These are phyloP conservation scores for Malania oleifera DNA, from an alignment of 164 flowering plant species.

Conservation along the genomic window DNA sequence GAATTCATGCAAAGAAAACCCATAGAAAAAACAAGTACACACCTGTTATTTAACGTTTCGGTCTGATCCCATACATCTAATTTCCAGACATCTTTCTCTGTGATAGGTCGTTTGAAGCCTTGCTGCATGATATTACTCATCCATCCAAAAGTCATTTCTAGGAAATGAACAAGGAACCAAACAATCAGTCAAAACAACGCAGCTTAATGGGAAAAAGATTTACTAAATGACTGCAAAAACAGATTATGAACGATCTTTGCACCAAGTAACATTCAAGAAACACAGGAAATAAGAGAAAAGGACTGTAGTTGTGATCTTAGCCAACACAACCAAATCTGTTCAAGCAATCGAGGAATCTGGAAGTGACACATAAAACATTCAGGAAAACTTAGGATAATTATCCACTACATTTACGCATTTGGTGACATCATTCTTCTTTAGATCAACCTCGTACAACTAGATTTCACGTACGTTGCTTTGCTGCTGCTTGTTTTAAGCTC, in stretches of 20 bases:
- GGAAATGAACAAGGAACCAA: slow-evolving; percentile 16
- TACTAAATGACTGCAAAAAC: background rate
- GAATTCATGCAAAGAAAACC: background rate
- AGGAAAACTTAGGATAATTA: no score
- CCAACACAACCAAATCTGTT: no score
- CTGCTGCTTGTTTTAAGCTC: background rate
- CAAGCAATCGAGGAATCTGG: no score
- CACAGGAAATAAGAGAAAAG: no score
- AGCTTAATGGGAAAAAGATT: background rate
- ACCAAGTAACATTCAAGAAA: no score
- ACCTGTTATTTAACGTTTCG: slow-evolving; percentile 72
- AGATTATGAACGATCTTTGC: background rate
- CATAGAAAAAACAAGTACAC: slow-evolving; percentile 15
- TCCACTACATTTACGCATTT: no score
- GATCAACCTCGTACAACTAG: no score
- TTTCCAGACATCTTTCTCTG: slow-evolving; percentile 97
- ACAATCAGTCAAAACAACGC: background rate
- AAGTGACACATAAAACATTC: no score
- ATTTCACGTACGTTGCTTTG: background rate
- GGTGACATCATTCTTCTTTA: no score
- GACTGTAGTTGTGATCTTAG: no score
- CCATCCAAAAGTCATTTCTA: slow-evolving; percentile 73
- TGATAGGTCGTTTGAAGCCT: slow-evolving; percentile 73
- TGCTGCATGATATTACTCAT: slow-evolving; percentile 78
- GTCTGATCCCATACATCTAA: slow-evolving; percentile 90